Evolutionary conservation across 2,329 filamentous ascomycete genomes (phyloP), one percentile per base, ranked within the genome.

Genomic region (Chaetothyriales sp.): DNA sequence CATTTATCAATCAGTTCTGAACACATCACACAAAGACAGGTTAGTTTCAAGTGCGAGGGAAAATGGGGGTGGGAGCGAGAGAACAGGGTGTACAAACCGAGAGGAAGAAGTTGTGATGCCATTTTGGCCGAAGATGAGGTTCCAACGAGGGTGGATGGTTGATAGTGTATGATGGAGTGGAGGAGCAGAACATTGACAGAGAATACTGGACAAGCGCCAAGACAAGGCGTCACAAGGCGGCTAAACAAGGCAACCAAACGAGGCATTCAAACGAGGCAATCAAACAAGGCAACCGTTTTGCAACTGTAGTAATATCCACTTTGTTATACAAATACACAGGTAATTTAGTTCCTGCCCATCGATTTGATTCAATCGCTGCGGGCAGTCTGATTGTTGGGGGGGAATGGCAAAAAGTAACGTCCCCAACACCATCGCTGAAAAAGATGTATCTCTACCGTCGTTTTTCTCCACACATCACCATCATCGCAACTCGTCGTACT

Each of bases 1-100:
- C 92, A 98, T 71, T 95, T 95, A 74, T 98, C 92, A 68, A 98
- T 96, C 65, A 98, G 80, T 71, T 98, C 92, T 95, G 64, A 57
- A 12, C 15, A 12, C 45, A 55, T 65, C 57, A 65, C 60, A 50
- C 49, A 47, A 28, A 22, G 55, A 54, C 55, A 54, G 52, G 26
- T 43, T 25, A 3, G 22, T 25, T 25, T 42, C 48, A 20, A n/a
- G 43, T 52, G 32, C 28, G 45, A 46, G 25, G 51, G 52, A 10
- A 49, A 48, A 19, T 47, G 25, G 18, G 12, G 18, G 42, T 6
- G 6, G 18, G n/a, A 26, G 4, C 5, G 18, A 44, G 28, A 15
- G 25, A 8, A 9, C 18, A n/a, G 18, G 36, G 22, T 8, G 9
- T 4, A 44, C 25, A 28, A 22, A 84, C 82, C 82, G 60, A 86